Percentiles rank a stretch among this genome's conserved stretches.
Evolutionary conservation across 305 asterid species (phyloP).

Genomic region (Fraxinus velutina): DNA sequence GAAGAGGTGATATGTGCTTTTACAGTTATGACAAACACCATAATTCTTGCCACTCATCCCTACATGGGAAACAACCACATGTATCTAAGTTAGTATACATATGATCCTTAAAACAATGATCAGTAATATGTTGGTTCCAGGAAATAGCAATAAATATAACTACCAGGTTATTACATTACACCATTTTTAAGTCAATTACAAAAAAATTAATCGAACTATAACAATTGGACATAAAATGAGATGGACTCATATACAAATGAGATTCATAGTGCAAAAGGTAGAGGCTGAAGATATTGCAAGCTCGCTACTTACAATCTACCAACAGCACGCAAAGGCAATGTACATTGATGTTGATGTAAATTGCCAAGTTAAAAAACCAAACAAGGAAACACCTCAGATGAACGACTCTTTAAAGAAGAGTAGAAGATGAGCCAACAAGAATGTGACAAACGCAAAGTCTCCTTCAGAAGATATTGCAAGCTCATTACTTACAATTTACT

Average conservation of each 20-base stretch:
- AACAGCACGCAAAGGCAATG: conserved; percentile 22
- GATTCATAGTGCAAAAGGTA: not conserved
- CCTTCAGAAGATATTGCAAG: conserved; percentile 23
- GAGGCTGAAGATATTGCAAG: not conserved
- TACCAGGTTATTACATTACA: not conserved
- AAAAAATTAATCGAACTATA: too few relatives aligned
- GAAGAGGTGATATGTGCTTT: not conserved
- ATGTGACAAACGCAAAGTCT: conserved; percentile 35
- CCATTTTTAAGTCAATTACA: not conserved
- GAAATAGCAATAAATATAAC: too few relatives aligned
- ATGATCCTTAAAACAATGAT: not conserved
- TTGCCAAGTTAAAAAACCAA: conserved; percentile 33
- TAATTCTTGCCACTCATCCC: not conserved
- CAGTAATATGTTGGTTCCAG: not conserved
- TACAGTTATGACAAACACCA: not conserved
- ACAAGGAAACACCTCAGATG: conserved; percentile 31
- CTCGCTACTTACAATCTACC: not conserved
- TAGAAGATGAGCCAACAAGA: conserved; percentile 41
- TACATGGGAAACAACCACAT: not conserved
- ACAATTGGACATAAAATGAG: too few relatives aligned
- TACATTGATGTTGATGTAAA: conserved; percentile 29
- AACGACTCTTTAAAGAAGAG: conserved; percentile 34
- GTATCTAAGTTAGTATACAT: not conserved
- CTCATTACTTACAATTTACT: not conserved
- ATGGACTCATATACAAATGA: not conserved